These are phyloP conservation scores for Colletotrichum horii DNA, from an alignment of 2,329 filamentous ascomycete genomes.

Conservation along the genomic window DNA sequence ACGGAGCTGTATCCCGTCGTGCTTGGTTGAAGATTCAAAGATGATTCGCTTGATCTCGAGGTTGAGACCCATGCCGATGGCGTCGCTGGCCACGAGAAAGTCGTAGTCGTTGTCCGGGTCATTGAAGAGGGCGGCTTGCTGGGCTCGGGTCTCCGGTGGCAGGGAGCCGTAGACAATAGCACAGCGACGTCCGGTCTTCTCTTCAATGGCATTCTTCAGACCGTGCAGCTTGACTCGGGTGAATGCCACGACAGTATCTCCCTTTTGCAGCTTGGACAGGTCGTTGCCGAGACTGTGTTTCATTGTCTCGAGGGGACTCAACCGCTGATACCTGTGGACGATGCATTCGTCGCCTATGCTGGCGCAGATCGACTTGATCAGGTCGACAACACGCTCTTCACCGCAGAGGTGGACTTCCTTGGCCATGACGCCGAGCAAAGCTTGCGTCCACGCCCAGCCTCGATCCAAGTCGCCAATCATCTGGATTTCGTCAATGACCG, in stretches of 20 bases:
- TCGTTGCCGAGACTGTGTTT: slow-evolving; percentile 65
- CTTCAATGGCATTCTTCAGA: slow-evolving; percentile 80
- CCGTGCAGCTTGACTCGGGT: slow-evolving; percentile 82
- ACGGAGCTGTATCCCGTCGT: slow-evolving; percentile 62
- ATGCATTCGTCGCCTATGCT: slow-evolving; percentile 82
- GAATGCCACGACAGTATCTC: slow-evolving; percentile 90
- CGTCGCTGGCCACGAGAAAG: slow-evolving; percentile 90
- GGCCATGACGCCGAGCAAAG: slow-evolving; percentile 84
- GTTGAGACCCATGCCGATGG: slow-evolving; percentile 97
- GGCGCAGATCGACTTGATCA: slow-evolving; percentile 80
- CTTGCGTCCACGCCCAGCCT: slow-evolving; percentile 95
- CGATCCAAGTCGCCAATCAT: slow-evolving; percentile 85
- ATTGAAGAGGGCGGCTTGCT: slow-evolving; percentile 93
- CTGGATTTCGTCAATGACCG: slow-evolving; percentile 97
- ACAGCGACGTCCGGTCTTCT: slow-evolving; percentile 76
- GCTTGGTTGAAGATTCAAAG: slow-evolving; percentile 81
- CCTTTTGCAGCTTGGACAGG: slow-evolving; percentile 76
- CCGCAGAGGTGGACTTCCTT: slow-evolving; percentile 93
- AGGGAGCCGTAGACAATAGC: slow-evolving; percentile 93
- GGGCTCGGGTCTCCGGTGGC: slow-evolving; percentile 89
- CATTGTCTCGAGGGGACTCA: slow-evolving; percentile 78
- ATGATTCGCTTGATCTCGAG: slow-evolving; percentile 89
- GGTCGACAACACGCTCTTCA: slow-evolving; percentile 79
- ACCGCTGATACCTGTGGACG: slow-evolving; percentile 81
- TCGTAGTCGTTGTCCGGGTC: slow-evolving; percentile 96